Percentiles rank a stretch among this genome's conserved stretches.
Evolutionary conservation across 192 early-diverging fungal species (phyloP).

Genomic region (Coemansia sp.): DNA sequence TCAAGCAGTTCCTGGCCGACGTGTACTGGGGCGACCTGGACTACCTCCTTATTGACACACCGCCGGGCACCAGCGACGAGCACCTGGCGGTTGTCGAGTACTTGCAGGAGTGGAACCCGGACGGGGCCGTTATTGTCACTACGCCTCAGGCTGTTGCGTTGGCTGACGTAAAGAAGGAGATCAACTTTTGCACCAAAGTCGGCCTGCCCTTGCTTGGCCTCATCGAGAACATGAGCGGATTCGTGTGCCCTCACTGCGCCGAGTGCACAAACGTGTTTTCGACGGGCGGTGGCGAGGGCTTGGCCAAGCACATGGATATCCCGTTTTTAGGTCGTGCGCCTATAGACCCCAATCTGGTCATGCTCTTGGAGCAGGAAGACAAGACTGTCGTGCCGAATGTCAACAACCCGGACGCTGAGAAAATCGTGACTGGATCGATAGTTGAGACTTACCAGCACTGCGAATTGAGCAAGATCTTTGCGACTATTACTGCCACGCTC

Average conservation of each 20-base stretch:
- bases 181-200: conserved; percentile 93
- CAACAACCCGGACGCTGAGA: conserved; percentile 28
- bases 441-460: conserved; percentile 54
- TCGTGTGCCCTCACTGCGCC: conserved; percentile 85
- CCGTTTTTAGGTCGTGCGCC: conserved; percentile 89
- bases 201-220: conserved; percentile 86
- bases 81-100: conserved; percentile 92
- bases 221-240: conserved; percentile 98
- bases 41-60: conserved; percentile 94
- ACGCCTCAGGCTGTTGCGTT: conserved; percentile 89
- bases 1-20: conserved; percentile 94
- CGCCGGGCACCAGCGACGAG: conserved; percentile 97
- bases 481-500: conserved; percentile 18
- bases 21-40: conserved; percentile 97
- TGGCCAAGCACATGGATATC: conserved; percentile 82
- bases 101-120: conserved; percentile 73
- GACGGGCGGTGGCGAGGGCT: conserved; percentile 85
- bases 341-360: conserved; percentile 80
- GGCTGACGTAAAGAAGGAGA: conserved; percentile 96
- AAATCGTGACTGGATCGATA: conserved; percentile 31
- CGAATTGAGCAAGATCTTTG: conserved; percentile 48
- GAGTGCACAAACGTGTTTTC: conserved; percentile 90
- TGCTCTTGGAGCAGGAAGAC: conserved; percentile 61
- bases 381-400: conserved; percentile 49
- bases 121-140: conserved; percentile 92